Evolutionary conservation across 129 eudicot genomes (phyloP).

Genomic region (Kitagawia praeruptora): DNA sequence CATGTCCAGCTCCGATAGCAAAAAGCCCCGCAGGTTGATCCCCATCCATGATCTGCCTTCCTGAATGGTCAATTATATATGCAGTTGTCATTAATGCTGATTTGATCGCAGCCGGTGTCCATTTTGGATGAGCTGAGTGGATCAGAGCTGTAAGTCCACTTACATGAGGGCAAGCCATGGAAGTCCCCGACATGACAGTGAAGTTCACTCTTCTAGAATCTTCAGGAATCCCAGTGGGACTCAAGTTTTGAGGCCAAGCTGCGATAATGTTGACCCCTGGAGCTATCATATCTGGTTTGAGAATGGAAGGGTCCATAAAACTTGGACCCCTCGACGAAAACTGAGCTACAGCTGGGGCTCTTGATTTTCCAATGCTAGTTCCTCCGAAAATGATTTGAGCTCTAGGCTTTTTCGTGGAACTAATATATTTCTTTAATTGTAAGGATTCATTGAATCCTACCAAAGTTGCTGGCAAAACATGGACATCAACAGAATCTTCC

Average conservation of each 20-base stretch:
- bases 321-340: constrained; percentile 94
- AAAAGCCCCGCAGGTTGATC: constrained; percentile 49
- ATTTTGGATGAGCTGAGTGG: constrained; percentile 74
- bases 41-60: constrained; percentile 85
- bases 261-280: constrained; percentile 95
- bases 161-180: constrained; percentile 97
- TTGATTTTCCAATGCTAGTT: constrained; percentile 48
- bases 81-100: constrained; percentile 89
- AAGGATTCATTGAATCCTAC: constrained; percentile 62
- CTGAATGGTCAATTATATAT: constrained; percentile 46
- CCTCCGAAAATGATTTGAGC: constrained; percentile 74
- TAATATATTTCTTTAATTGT: constrained; percentile 47
- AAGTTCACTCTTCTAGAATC: constrained; percentile 90
- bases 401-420: constrained; percentile 53
- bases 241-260: constrained; percentile 96
- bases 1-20: constrained; percentile 82
- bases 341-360: constrained; percentile 90
- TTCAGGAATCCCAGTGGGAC: constrained; percentile 69
- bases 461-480: constrained; percentile 82
- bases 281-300: constrained; percentile 88
- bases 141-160: constrained; percentile 82
- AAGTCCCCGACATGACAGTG: constrained; percentile 87
- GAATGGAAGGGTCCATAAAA: constrained; percentile 63
- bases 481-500: constrained; percentile 88
- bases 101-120: constrained; percentile 82